These are phyloP conservation scores for Picochlorum costavermella DNA, from an alignment of 139 green algal genomes.

Conservation along the genomic window DNA sequence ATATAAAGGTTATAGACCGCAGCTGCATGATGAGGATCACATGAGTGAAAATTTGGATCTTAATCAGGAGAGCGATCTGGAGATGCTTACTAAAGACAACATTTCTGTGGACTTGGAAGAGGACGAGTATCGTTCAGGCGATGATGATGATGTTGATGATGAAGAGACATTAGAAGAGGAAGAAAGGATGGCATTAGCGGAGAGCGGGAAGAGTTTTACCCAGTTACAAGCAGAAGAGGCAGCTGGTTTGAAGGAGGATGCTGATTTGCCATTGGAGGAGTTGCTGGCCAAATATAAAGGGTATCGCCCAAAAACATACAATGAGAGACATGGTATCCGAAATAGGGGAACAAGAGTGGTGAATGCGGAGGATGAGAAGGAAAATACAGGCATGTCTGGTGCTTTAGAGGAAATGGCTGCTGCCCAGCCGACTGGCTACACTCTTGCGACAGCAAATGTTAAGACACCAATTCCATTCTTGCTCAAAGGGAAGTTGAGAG, in stretches of 20 bases:
- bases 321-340: conserved; percentile 1
- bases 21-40: background rate
- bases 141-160: conserved; percentile 46
- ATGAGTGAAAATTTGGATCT: background rate
- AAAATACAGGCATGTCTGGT: conserved; percentile 26
- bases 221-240: conserved; percentile 46
- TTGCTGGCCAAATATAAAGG: conserved; percentile 63
- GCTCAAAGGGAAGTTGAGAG: conserved; percentile 78
- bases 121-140: conserved; percentile 14
- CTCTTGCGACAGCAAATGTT: conserved; percentile 59
- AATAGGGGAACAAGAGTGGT: conserved; percentile 5
- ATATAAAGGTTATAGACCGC: conserved; percentile 14
- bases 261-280: conserved; percentile 79
- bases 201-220: conserved; percentile 14
- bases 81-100: conserved; percentile 1
- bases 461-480: conserved; percentile 64
- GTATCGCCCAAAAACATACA: background rate
- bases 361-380: conserved; percentile 13
- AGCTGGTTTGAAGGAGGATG: conserved; percentile 63
- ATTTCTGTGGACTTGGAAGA: conserved; percentile 11
- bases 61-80: background rate
- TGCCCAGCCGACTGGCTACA: conserved; percentile 65
- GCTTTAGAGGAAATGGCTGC: conserved; percentile 33
- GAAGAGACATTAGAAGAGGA: conserved; percentile 74
- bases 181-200: conserved; percentile 38